Conservation (phyloP, 148 eudicot genomes). For the Cornus kousa region DNA sequence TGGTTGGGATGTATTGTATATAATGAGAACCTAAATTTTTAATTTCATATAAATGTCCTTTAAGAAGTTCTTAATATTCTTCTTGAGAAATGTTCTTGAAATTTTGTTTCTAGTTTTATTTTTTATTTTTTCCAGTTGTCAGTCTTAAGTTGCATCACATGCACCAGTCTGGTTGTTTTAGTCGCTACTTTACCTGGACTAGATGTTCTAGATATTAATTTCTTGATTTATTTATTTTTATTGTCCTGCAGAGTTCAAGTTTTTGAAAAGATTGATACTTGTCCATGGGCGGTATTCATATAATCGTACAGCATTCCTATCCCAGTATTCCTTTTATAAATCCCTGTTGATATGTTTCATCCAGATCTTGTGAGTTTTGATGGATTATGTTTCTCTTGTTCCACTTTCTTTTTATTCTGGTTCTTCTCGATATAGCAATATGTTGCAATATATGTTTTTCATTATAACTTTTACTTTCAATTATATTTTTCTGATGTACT, state of each 20-base stretch:
- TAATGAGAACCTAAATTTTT: background rate
- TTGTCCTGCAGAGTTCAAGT: constrained; percentile 80
- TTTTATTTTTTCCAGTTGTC: background rate
- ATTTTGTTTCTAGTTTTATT: constrained; percentile 1
- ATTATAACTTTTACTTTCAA: background rate
- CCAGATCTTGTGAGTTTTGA: constrained; percentile 80
- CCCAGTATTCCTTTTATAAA: constrained; percentile 96
- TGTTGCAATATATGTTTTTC: background rate
- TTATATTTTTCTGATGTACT: constrained; percentile 26
- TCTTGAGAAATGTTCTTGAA: background rate
- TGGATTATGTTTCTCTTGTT: background rate
- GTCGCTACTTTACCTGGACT: background rate
- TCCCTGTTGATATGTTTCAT: constrained; percentile 92
- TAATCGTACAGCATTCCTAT: constrained; percentile 94
- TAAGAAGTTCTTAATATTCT: background rate
- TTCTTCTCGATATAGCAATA: background rate
- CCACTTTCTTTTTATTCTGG: background rate
- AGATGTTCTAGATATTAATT: constrained; percentile 9
- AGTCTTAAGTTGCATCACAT: too few species aligned
- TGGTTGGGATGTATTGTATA: background rate
- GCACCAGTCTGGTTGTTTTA: background rate
- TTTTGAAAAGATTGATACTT: constrained; percentile 87
- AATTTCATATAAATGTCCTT: background rate
- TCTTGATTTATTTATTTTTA: background rate
- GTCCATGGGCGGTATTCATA: constrained; percentile 98